Evolutionary conservation across 108 stramenopile genomes (phyloP).

Genomic region (Epithemia pelagica): DNA sequence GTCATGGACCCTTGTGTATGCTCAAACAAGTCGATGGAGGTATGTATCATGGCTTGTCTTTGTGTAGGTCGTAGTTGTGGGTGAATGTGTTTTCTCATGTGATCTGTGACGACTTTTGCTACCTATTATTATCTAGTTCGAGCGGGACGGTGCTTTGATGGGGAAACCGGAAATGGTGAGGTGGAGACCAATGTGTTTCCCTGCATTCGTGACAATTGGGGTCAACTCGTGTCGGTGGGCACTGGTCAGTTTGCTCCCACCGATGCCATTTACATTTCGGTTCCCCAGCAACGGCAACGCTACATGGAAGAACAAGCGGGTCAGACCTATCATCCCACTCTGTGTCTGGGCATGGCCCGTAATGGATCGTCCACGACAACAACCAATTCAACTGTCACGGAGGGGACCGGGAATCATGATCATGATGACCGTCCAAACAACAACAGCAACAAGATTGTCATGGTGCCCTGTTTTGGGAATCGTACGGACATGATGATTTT

Average conservation of each 20-base stretch:
- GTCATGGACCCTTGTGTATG: constrained; percentile 43
- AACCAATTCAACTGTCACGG: too few species aligned
- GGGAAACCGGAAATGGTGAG: constrained; percentile 47
- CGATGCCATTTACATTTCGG: constrained; percentile 51
- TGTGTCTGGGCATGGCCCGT: neutral
- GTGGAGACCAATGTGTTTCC: constrained; percentile 54
- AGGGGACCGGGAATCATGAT: too few species aligned
- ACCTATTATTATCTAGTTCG: constrained; percentile 36
- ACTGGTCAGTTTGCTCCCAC: constrained; percentile 57
- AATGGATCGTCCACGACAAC: too few species aligned
- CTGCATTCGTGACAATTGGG: constrained; percentile 64
- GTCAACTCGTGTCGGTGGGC: constrained; percentile 84
- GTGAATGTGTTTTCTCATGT: too few species aligned
- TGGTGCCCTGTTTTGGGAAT: too few species aligned
- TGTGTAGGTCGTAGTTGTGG: too few species aligned
- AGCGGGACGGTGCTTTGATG: constrained; percentile 72
- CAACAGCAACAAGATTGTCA: too few species aligned
- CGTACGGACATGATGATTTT: too few species aligned
- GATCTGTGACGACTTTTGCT: too few species aligned
- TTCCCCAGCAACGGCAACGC: constrained; percentile 26
- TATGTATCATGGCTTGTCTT: too few species aligned
- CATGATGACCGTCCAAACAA: too few species aligned
- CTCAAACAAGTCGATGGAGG: constrained; percentile 65
- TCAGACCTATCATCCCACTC: neutral
- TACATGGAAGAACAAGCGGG: neutral